These are phyloP conservation scores for Claviceps sp. DNA, from an alignment of 2,329 filamentous ascomycete genomes.

Conservation along the genomic window DNA sequence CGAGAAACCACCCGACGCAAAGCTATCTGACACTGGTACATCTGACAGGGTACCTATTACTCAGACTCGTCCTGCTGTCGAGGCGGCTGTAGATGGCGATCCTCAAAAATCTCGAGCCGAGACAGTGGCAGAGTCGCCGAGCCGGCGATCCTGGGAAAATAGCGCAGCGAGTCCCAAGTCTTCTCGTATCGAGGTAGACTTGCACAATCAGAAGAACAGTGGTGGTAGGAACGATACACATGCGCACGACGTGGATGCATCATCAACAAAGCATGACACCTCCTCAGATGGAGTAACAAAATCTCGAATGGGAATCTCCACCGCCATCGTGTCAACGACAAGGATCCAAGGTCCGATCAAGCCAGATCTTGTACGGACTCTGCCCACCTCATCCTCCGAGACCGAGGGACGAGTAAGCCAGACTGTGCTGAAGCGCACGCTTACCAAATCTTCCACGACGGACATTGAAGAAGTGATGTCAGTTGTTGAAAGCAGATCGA, in stretches of 20 bases:
- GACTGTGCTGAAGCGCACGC: not conserved
- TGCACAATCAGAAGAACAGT: slow-evolving; percentile 1
- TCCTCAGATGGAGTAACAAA: no score
- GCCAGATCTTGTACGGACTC: slow-evolving; percentile 1
- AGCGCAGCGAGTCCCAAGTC: slow-evolving; percentile 8
- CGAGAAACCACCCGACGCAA: not conserved
- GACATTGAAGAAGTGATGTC: slow-evolving; percentile 3
- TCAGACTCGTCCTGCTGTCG: not conserved
- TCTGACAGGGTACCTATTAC: not conserved
- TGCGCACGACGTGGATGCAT: not conserved
- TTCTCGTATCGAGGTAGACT: slow-evolving; percentile 10
- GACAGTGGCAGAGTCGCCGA: not conserved
- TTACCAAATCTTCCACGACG: not conserved
- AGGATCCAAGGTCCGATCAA: not conserved
- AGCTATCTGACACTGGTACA: not conserved
- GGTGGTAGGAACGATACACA: not conserved
- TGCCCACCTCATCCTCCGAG: slow-evolving; percentile 5
- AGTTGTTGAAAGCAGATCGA: not conserved
- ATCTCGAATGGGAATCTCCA: not conserved
- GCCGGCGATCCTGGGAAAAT: not conserved
- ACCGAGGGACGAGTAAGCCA: not conserved
- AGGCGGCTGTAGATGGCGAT: not conserved
- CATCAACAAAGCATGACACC: not conserved
- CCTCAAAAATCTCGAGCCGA: not conserved
- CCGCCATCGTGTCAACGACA: not conserved